These are phyloP conservation scores for Diplodia intermedia DNA, from an alignment of 2,329 filamentous ascomycete genomes.

Conservation along the genomic window DNA sequence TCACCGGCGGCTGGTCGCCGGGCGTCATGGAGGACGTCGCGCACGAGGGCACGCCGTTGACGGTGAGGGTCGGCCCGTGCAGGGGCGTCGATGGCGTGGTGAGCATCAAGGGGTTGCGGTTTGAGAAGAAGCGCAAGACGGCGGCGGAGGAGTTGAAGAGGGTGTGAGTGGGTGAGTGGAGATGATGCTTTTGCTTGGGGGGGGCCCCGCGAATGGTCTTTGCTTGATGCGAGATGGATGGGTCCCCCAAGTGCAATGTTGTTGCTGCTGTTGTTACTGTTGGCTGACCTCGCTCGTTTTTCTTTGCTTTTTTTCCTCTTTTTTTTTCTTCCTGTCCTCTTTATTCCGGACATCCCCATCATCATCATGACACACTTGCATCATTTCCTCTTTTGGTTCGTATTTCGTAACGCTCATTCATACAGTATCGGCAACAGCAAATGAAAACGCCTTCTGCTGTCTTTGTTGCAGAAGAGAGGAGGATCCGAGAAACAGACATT, in stretches of 20 bases:
- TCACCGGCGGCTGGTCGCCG: slow-evolving; percentile 33
- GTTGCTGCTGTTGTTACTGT: not conserved
- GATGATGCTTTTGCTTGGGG: no score
- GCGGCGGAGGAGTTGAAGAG: not conserved
- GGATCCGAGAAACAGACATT: not conserved
- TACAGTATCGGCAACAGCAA: slow-evolving; percentile 2
- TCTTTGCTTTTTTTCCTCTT: not conserved
- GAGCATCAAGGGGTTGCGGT: not conserved
- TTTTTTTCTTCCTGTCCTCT: slow-evolving; percentile 16
- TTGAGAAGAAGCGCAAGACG: not conserved
- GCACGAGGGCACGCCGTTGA: not conserved
- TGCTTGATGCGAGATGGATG: not conserved
- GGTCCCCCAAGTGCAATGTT: not conserved
- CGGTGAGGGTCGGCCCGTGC: not conserved
- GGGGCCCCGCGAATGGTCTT: not conserved
- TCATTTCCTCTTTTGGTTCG: not conserved
- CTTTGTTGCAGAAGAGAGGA: not conserved
- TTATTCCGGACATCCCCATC: not conserved
- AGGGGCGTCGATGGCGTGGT: not conserved
- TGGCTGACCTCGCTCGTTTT: not conserved
- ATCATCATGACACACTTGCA: not conserved
- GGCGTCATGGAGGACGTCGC: not conserved
- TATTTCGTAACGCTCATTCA: slow-evolving; percentile 21
- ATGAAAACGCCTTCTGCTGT: not conserved
- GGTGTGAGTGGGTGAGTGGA: not conserved